A percentile compares a stretch with the other conserved stretches of the same genome.
phyloP scores from a whole-genome alignment of 2,329 filamentous ascomycete species.

The Talaromyces funiculosus region DNA sequence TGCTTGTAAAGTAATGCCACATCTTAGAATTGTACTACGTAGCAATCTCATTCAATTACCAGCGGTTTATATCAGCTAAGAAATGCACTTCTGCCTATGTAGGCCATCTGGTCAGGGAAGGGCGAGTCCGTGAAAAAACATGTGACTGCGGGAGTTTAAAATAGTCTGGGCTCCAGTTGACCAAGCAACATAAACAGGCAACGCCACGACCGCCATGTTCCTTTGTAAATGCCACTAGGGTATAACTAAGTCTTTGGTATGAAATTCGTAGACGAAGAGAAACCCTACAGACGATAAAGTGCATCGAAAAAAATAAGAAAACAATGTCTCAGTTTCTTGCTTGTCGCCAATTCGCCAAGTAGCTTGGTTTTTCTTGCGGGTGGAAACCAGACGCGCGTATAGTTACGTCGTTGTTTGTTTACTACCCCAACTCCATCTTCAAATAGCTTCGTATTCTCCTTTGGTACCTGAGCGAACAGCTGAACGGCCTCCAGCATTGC shows the following conservation, averaged over 20 bases:
- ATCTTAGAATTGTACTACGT: too few relatives aligned
- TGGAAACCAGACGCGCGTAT: background rate
- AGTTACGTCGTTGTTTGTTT: conserved; percentile 1
- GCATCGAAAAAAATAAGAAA: background rate
- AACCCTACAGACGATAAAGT: background rate
- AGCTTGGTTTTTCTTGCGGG: conserved; percentile 2
- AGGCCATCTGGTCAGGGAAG: background rate
- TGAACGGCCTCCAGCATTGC: background rate
- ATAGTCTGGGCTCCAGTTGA: background rate
- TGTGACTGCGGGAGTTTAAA: background rate
- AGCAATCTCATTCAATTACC: too few relatives aligned
- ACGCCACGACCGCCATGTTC: background rate
- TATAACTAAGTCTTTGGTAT: background rate
- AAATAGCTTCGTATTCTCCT: background rate
- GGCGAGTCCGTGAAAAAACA: background rate
- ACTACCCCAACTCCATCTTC: background rate
- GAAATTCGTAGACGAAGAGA: background rate
- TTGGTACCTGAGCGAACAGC: background rate
- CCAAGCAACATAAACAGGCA: background rate
- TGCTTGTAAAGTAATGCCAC: too few relatives aligned
- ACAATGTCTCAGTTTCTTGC: background rate
- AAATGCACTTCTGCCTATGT: background rate
- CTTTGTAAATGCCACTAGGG: background rate
- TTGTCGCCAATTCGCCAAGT: background rate
- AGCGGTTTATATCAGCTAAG: too few relatives aligned